Percentiles rank a stretch among this genome's conserved stretches.
Conservation (phyloP, 2,329 filamentous ascomycete genomes). For the Aspergillus phoenicis region DNA sequence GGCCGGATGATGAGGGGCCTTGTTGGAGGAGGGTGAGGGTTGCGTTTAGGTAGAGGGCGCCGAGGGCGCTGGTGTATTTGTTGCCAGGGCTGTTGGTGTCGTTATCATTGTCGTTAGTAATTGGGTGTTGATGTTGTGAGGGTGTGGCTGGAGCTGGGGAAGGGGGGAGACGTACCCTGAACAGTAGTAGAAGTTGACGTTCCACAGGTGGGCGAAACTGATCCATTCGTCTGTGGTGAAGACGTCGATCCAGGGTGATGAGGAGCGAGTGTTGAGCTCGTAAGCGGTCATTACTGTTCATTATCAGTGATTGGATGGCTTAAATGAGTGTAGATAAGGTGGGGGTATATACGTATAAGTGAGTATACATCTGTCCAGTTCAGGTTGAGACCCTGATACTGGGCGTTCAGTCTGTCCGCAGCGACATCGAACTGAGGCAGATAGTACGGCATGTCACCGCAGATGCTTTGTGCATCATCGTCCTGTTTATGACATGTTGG, state of each 20-base stretch:
- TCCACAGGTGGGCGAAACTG: constrained; percentile 22
- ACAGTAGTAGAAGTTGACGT: constrained; percentile 27
- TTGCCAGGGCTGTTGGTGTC: constrained; percentile 19
- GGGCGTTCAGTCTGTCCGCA: constrained; percentile 24
- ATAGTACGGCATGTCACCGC: constrained; percentile 12
- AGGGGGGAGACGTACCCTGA: constrained; percentile 17
- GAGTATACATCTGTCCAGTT: constrained; percentile 22
- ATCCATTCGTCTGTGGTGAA: constrained; percentile 30
- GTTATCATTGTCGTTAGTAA: neutral
- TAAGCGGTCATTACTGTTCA: constrained; percentile 23
- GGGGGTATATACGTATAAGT: constrained; percentile 22
- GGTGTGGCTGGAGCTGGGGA: no score
- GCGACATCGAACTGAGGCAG: constrained; percentile 22
- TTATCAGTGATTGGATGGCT: neutral
- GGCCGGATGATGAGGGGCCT: constrained; percentile 17
- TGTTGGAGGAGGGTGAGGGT: constrained; percentile 23
- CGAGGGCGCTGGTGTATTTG: constrained; percentile 24
- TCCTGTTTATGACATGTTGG: constrained; percentile 21
- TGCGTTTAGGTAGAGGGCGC: constrained; percentile 26
- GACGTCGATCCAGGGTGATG: constrained; percentile 26
- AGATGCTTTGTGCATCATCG: constrained; percentile 10
- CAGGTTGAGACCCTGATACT: constrained; percentile 24
- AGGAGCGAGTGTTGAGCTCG: constrained; percentile 24
- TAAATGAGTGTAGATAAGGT: neutral
- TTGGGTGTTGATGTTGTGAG: neutral